phyloP scores from a whole-genome alignment of 2,329 filamentous ascomycete genomes.

The Hysterium pulicare region DNA sequence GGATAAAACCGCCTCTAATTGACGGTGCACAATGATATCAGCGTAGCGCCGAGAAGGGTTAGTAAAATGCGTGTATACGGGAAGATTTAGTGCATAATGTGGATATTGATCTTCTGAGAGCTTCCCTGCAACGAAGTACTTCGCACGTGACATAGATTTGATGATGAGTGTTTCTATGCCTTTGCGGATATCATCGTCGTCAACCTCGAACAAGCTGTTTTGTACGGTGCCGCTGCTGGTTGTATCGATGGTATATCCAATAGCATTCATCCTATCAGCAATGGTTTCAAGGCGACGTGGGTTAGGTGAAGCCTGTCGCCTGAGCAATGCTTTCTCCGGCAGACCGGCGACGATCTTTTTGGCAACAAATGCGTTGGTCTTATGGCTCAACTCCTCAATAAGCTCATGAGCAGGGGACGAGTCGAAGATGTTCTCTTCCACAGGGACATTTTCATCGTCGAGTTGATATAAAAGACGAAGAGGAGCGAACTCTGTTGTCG shows the following conservation, averaged over 20 bases:
- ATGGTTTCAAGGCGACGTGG: slow-evolving; percentile 85
- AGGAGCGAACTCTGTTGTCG: slow-evolving; percentile 74
- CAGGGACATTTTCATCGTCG: slow-evolving; percentile 96
- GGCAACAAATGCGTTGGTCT: slow-evolving; percentile 85
- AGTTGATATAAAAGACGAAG: slow-evolving; percentile 88
- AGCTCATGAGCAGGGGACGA: slow-evolving; percentile 85
- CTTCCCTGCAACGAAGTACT: slow-evolving; percentile 87
- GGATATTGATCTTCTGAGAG: slow-evolving; percentile 72
- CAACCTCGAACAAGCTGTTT: slow-evolving; percentile 90
- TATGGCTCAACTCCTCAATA: slow-evolving; percentile 92
- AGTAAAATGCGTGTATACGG: slow-evolving; percentile 95
- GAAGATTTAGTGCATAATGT: slow-evolving; percentile 90
- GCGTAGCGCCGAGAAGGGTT: slow-evolving; percentile 92
- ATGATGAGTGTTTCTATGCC: slow-evolving; percentile 95
- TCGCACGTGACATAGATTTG: slow-evolving; percentile 94
- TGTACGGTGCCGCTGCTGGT: slow-evolving; percentile 87
- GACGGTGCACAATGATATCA: slow-evolving; percentile 91
- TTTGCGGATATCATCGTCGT: slow-evolving; percentile 85
- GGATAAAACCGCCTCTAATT: slow-evolving; percentile 82
- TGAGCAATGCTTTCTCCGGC: slow-evolving; percentile 88
- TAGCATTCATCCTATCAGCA: slow-evolving; percentile 84
- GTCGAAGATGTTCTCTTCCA: slow-evolving; percentile 94
- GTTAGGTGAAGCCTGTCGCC: slow-evolving; percentile 81
- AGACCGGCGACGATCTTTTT: slow-evolving; percentile 75
- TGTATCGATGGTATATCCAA: slow-evolving; percentile 86